Percentiles rank a stretch among this genome's conserved stretches.
Evolutionary conservation across 2,329 filamentous ascomycete genomes (phyloP).

Genomic region (Arthrobotrys iridis): DNA sequence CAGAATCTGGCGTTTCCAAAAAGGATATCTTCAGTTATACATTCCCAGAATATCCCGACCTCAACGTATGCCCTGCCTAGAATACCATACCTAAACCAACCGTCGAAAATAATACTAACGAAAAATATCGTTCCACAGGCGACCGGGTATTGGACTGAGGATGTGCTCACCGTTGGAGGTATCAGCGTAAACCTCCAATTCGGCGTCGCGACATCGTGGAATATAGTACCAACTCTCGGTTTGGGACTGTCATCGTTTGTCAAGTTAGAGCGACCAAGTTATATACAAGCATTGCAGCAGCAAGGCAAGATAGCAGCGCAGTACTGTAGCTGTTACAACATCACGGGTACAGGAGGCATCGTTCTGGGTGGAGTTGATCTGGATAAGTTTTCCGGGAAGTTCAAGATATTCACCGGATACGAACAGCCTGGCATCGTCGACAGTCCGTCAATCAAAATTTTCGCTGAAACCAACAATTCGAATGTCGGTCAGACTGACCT

Average conservation of each 20-base stretch:
- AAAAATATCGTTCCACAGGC: background rate
- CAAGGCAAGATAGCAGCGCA: constrained; percentile 28
- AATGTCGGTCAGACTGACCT: background rate
- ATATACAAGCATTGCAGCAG: constrained; percentile 12
- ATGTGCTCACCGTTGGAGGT: background rate
- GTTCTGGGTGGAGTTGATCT: constrained; percentile 18
- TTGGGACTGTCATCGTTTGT: constrained; percentile 1
- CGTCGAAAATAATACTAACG: background rate
- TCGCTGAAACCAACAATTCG: background rate
- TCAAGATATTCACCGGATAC: constrained; percentile 1
- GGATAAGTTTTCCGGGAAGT: constrained; percentile 26
- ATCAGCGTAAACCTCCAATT: constrained; percentile 11
- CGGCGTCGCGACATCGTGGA: constrained; percentile 5
- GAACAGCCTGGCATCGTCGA: constrained; percentile 1
- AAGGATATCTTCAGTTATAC: background rate
- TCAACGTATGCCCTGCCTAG: background rate
- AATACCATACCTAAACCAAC: background rate
- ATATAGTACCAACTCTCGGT: constrained; percentile 20
- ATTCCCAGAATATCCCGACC: background rate
- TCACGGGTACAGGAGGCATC: background rate
- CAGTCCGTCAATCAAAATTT: background rate
- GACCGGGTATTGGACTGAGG: background rate
- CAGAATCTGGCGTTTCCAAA: background rate
- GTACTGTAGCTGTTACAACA: constrained; percentile 13
- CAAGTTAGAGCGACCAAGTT: background rate